A percentile compares a stretch with the other conserved stretches of the same genome.
phyloP scores from a whole-genome alignment of 1,139 yeast species.

The Lodderomyces oxycetoniae region DNA sequence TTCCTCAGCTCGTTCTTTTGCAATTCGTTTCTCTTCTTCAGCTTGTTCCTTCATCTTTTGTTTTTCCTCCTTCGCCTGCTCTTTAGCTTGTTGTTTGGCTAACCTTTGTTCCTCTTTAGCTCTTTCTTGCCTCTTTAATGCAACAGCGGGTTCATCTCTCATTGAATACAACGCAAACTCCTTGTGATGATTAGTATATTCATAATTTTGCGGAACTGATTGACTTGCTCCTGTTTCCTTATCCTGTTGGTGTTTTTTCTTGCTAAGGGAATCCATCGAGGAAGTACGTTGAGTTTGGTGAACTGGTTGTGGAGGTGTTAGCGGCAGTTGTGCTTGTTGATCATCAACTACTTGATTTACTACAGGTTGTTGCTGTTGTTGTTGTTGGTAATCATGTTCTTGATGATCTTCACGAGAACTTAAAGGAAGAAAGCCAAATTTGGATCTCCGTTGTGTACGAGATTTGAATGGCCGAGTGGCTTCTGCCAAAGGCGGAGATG shows the following conservation, averaged over 20 bases:
- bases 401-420: slow-evolving; percentile 6
- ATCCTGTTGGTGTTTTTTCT: slow-evolving; percentile 6
- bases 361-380: not conserved
- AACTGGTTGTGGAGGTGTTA: slow-evolving; percentile 1
- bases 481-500: slow-evolving; percentile 1
- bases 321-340: slow-evolving; percentile 2
- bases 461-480: not conserved
- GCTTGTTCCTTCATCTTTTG: slow-evolving; percentile 9
- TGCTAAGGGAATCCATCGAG: slow-evolving; percentile 8
- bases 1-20: slow-evolving; percentile 12
- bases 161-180: slow-evolving; percentile 37
- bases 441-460: slow-evolving; percentile 9
- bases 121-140: slow-evolving; percentile 26
- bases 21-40: slow-evolving; percentile 12
- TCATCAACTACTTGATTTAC: not conserved
- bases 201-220: slow-evolving; percentile 17
- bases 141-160: slow-evolving; percentile 21
- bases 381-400: not conserved
- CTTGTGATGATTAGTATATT: slow-evolving; percentile 36
- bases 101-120: slow-evolving; percentile 31
- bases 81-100: slow-evolving; percentile 14
- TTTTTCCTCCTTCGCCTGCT: slow-evolving; percentile 14
- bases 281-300: slow-evolving; percentile 5
- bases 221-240: slow-evolving; percentile 3
- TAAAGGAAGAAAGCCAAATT: slow-evolving; percentile 11